phyloP scores from a whole-genome alignment of 352 stramenopile genomes.

The Pythium aristosporum region DNA sequence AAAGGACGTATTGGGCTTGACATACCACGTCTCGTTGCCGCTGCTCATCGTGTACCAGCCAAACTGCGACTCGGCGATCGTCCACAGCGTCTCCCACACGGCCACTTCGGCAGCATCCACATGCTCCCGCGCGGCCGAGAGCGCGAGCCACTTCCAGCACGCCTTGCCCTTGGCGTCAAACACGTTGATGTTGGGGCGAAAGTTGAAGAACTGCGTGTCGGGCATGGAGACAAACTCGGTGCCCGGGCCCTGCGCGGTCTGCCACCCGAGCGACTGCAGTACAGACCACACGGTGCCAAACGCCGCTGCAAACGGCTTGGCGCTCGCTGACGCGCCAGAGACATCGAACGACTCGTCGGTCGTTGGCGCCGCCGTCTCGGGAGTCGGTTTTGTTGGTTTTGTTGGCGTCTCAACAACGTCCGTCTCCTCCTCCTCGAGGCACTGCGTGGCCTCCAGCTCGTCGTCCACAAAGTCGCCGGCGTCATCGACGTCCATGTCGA shows the following conservation, averaged over 20 bases:
- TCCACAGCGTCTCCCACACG: constrained; percentile 73
- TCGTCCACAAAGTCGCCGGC: constrained; percentile 34
- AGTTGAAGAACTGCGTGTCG: constrained; percentile 78
- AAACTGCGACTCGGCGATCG: constrained; percentile 55
- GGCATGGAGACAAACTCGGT: constrained; percentile 77
- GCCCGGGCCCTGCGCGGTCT: constrained; percentile 55
- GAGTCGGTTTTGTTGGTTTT: not conserved
- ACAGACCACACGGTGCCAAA: constrained; percentile 47
- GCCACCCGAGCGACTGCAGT: constrained; percentile 56
- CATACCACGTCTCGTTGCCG: constrained; percentile 69
- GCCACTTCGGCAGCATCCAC: constrained; percentile 19
- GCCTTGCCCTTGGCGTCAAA: constrained; percentile 78
- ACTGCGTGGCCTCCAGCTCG: constrained; percentile 39
- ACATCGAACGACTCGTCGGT: constrained; percentile 11
- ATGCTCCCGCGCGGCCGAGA: constrained; percentile 29
- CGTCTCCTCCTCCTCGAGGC: constrained; percentile 33
- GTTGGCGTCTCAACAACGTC: not conserved
- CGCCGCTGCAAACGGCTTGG: constrained; percentile 43
- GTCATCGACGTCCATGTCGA: constrained; percentile 26
- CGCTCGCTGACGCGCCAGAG: constrained; percentile 25
- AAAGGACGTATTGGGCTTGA: constrained; percentile 71
- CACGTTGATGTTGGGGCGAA: constrained; percentile 80
- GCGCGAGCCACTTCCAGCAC: constrained; percentile 75
- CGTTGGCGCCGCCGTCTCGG: not conserved
- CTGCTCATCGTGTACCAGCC: constrained; percentile 75